phyloP scores from a whole-genome alignment of 2,329 filamentous ascomycete genomes.

The Botrytis cinerea region DNA sequence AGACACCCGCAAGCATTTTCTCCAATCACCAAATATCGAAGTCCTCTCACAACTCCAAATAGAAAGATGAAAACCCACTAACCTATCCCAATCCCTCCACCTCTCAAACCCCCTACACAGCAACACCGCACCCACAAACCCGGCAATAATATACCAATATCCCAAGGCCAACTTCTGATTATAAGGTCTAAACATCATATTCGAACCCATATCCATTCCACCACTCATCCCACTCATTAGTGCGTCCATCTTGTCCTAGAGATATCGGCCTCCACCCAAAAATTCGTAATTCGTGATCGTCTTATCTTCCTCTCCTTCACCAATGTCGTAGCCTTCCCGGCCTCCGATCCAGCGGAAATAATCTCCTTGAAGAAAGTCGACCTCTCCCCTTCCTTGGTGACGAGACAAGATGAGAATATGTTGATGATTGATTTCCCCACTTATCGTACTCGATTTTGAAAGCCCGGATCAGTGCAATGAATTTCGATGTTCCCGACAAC shows the following conservation, averaged over 20 bases:
- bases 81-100: conserved; percentile 34
- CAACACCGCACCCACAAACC: conserved; percentile 41
- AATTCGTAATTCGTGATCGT: background rate
- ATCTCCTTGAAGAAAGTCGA: background rate
- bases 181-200: conserved; percentile 46
- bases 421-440: background rate
- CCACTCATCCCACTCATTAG: conserved; percentile 28
- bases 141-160: conserved; percentile 62
- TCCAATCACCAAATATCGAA: background rate
- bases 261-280: background rate
- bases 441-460: background rate
- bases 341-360: conserved; percentile 8
- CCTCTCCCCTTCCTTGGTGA: background rate
- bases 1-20: background rate
- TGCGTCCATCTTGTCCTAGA: conserved; percentile 19
- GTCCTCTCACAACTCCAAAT: background rate
- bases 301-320: background rate
- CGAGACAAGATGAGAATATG: background rate
- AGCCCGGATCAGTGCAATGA: background rate
- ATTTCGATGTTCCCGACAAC: background rate
- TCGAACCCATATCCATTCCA: conserved; percentile 35
- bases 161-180: conserved; percentile 56
- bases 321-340: background rate
- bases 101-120: conserved; percentile 30
- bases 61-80: conserved; percentile 20